Evolutionary conservation across 1,284 basidiomycete species (phyloP).

Genomic region (Porphyrellus sp.): DNA sequence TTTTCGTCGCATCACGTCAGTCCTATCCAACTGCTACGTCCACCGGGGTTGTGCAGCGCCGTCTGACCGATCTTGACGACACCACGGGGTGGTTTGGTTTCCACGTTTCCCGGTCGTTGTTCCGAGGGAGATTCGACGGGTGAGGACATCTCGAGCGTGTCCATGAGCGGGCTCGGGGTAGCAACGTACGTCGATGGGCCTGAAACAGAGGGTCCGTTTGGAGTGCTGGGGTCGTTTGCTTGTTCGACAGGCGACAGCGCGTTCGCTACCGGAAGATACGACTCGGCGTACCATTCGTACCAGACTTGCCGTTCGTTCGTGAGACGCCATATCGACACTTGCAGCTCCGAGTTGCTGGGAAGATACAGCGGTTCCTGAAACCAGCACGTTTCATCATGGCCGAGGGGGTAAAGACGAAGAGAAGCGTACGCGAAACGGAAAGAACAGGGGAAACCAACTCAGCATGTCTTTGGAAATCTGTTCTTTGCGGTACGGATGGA

Average conservation of each 20-base stretch:
- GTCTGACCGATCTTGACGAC: conserved; percentile 91
- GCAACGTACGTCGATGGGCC: conserved; percentile 42
- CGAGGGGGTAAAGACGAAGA: neutral
- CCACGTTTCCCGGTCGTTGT: conserved; percentile 11
- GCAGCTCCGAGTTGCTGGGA: conserved; percentile 87
- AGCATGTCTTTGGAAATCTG: conserved; percentile 91
- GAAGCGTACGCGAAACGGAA: conserved; percentile 76
- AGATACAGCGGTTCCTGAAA: conserved; percentile 87
- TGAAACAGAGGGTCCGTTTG: conserved; percentile 31
- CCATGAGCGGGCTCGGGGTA: conserved; percentile 60
- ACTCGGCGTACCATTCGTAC: conserved; percentile 99
- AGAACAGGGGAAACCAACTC: conserved; percentile 98
- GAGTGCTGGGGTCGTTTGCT: conserved; percentile 7
- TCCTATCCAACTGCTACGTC: conserved; percentile 90
- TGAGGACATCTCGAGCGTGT: conserved; percentile 49
- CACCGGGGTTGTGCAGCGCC: conserved; percentile 84
- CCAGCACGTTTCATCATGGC: neutral
- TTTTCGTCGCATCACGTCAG: conserved; percentile 40
- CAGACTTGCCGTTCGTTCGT: conserved; percentile 88
- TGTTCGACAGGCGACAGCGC: conserved; percentile 20
- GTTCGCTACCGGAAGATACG: conserved; percentile 68
- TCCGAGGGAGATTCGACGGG: conserved; percentile 16
- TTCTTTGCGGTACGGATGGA: conserved; percentile 87
- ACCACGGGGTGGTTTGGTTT: conserved; percentile 30
- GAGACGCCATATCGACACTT: conserved; percentile 92